Conservation (phyloP, 306 rosid genomes). For the Acacia acuminata region DNA sequence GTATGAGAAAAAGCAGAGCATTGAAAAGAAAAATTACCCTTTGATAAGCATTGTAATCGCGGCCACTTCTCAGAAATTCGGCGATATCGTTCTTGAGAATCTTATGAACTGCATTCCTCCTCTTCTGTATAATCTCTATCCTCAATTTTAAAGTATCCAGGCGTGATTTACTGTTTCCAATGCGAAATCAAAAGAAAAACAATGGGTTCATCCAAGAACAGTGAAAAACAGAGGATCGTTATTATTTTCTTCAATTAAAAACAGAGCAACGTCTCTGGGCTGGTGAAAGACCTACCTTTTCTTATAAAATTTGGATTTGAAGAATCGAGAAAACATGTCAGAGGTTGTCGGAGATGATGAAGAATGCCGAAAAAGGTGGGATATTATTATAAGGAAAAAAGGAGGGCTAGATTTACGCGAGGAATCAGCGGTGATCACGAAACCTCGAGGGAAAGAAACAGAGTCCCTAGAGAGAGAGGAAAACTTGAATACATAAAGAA, state of each 20-base stretch:
- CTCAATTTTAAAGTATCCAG: constrained; percentile 46
- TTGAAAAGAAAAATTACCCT: constrained; percentile 55
- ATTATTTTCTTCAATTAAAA: too few relatives aligned
- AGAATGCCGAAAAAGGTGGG: constrained; percentile 9
- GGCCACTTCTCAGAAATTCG: constrained; percentile 61
- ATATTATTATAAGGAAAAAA: not conserved
- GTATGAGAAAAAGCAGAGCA: not conserved
- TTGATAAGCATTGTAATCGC: constrained; percentile 59
- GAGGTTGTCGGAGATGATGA: constrained; percentile 1
- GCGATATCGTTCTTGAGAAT: constrained; percentile 63
- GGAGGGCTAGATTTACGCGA: constrained; percentile 31
- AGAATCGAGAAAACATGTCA: constrained; percentile 56
- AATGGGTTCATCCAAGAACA: not conserved
- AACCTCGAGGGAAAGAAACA: constrained; percentile 53
- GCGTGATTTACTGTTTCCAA: constrained; percentile 52
- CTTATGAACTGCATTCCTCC: constrained; percentile 51
- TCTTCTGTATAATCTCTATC: constrained; percentile 53
- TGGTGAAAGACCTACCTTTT: constrained; percentile 54
- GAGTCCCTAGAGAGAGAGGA: constrained; percentile 12
- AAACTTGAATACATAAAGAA: not conserved
- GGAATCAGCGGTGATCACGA: constrained; percentile 48
- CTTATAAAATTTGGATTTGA: constrained; percentile 56
- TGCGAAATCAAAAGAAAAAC: constrained; percentile 19
- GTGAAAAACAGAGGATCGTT: not conserved
- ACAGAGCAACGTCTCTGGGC: not conserved